Conservation (phyloP, 352 stramenopile species). For the Phytophthora citrophthora region DNA sequence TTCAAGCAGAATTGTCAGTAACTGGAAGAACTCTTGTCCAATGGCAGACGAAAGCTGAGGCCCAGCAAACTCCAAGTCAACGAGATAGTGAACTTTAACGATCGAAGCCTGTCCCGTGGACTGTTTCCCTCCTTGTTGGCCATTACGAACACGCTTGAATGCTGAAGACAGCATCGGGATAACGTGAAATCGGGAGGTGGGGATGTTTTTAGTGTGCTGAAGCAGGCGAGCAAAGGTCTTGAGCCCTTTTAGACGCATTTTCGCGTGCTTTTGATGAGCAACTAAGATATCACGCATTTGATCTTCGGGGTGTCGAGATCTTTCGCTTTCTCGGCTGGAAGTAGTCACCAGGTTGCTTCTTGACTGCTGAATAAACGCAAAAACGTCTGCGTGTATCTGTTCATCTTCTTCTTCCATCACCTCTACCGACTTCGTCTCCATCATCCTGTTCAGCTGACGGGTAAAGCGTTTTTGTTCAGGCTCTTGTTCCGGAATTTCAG, state of each 20-base stretch:
- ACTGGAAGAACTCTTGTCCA: slow-evolving; percentile 64
- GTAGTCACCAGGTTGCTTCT: slow-evolving; percentile 17
- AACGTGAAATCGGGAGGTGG: slow-evolving; percentile 70
- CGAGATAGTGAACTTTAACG: slow-evolving; percentile 81
- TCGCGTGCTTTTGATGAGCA: slow-evolving; percentile 54
- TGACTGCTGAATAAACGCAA: slow-evolving; percentile 80
- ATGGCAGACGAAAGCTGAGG: slow-evolving; percentile 49
- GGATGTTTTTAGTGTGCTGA: slow-evolving; percentile 55
- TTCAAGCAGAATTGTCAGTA: slow-evolving; percentile 67
- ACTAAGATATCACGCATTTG: slow-evolving; percentile 56
- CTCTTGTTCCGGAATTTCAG: slow-evolving; percentile 9
- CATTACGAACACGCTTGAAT: slow-evolving; percentile 61
- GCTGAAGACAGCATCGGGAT: slow-evolving; percentile 75
- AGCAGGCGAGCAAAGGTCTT: slow-evolving; percentile 72
- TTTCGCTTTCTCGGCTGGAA: slow-evolving; percentile 6
- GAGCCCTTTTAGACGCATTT: slow-evolving; percentile 64
- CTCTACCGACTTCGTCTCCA: slow-evolving; percentile 77
- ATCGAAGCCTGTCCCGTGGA: slow-evolving; percentile 23
- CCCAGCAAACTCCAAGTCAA: slow-evolving; percentile 76
- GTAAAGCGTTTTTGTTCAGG: slow-evolving; percentile 47
- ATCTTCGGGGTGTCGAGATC: slow-evolving; percentile 42
- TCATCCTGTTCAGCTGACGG: slow-evolving; percentile 68
- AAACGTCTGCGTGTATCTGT: slow-evolving; percentile 80
- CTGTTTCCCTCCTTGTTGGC: neutral
- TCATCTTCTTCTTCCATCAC: slow-evolving; percentile 87